Percentiles rank a stretch among this genome's conserved stretches.
These are phyloP conservation scores for Auriscalpium microsporum DNA, from an alignment of 768 basidiomycete genomes.

Conservation along the genomic window DNA sequence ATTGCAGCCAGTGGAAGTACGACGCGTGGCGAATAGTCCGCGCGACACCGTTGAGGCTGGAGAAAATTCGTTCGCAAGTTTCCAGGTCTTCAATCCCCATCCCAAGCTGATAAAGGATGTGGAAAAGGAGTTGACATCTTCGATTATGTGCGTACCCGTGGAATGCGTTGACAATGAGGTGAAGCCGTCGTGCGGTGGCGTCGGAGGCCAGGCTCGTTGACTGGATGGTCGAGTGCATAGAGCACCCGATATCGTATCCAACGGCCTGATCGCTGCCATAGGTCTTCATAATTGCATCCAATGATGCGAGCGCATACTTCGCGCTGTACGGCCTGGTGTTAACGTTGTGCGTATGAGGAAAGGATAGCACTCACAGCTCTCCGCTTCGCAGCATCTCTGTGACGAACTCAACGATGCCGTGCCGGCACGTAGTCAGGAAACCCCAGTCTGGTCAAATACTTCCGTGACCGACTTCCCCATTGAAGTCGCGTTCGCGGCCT, in stretches of 20 bases:
- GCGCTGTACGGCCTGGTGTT: background rate
- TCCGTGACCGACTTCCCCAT: background rate
- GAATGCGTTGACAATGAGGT: background rate
- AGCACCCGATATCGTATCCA: constrained; percentile 1
- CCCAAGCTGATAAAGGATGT: background rate
- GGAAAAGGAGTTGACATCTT: background rate
- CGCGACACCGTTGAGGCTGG: background rate
- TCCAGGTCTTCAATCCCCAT: background rate
- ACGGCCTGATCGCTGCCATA: background rate
- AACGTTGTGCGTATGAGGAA: background rate
- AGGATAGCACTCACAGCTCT: background rate
- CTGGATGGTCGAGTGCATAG: background rate
- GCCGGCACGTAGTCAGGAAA: background rate
- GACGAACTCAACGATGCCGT: background rate
- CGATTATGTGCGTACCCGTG: background rate
- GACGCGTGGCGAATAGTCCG: background rate
- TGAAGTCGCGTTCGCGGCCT: background rate
- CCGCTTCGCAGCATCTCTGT: background rate
- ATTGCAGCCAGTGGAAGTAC: background rate
- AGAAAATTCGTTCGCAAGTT: background rate
- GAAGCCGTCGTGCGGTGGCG: background rate
- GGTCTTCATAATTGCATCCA: background rate
- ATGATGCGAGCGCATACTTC: background rate
- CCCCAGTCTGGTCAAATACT: background rate
- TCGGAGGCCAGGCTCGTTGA: background rate